A percentile compares a stretch with the other conserved stretches of the same genome.
Evolutionary conservation across 1,139 yeast genomes (phyloP).

Genomic region (Groenewaldozyma sp.): DNA sequence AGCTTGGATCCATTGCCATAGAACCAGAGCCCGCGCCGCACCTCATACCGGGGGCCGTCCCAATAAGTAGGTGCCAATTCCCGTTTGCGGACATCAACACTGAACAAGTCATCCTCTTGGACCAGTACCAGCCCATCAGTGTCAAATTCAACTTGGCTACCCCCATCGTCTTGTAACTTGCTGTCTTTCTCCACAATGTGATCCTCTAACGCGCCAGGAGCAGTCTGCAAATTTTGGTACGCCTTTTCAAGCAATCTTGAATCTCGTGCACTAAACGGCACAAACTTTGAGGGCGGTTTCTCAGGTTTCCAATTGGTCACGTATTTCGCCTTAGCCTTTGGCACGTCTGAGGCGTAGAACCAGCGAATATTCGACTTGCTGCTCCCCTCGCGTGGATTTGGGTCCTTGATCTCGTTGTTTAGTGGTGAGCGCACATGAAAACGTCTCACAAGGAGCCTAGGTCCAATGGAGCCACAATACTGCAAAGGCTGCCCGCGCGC

Average conservation of each 20-base stretch:
- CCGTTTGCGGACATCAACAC: constrained; percentile 51
- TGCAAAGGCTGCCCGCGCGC: too few species aligned
- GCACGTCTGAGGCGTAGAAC: constrained; percentile 80
- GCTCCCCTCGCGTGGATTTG: too few species aligned
- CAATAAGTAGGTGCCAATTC: constrained; percentile 67
- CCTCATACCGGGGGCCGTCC: constrained; percentile 82
- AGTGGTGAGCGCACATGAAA: too few species aligned
- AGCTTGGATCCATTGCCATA: constrained; percentile 38
- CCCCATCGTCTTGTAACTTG: constrained; percentile 1
- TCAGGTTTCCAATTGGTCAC: constrained; percentile 33
- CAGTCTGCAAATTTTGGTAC: constrained; percentile 20
- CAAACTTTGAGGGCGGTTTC: constrained; percentile 42
- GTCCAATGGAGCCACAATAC: too few species aligned
- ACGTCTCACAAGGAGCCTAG: too few species aligned
- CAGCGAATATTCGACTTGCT: constrained; percentile 30
- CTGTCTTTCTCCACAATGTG: too few species aligned
- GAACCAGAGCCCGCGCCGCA: constrained; percentile 85
- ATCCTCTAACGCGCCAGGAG: constrained; percentile 2
- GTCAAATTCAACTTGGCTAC: too few species aligned
- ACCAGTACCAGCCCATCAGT: constrained; percentile 55
- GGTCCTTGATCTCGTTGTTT: too few species aligned
- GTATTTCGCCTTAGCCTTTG: constrained; percentile 57
- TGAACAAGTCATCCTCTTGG: constrained; percentile 71
- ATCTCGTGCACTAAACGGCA: constrained; percentile 61
- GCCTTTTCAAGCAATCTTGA: constrained; percentile 49